These are phyloP conservation scores for Phytophthora syringae DNA, from an alignment of 352 stramenopile species.

Conservation along the genomic window DNA sequence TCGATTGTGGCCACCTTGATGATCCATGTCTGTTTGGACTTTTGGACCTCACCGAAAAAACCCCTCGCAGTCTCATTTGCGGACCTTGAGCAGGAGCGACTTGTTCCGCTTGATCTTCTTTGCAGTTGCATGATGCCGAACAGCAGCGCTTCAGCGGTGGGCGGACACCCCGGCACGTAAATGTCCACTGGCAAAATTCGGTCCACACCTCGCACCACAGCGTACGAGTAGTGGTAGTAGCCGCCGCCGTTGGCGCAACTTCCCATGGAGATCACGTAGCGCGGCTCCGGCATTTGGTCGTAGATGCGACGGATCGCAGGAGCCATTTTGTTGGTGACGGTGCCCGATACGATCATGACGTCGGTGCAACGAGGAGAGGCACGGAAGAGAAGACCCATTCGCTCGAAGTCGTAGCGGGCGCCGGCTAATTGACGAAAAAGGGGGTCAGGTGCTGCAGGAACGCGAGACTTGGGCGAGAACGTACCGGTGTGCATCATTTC, in stretches of 20 bases:
- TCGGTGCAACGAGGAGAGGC: constrained; percentile 95
- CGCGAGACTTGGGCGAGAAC: too few species aligned
- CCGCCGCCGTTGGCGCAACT: constrained; percentile 97
- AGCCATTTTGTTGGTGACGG: constrained; percentile 99
- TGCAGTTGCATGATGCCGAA: constrained; percentile 99
- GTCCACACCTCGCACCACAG: constrained; percentile 97
- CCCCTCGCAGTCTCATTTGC: too few species aligned
- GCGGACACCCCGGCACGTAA: constrained; percentile 99
- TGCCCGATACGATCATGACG: constrained; percentile 99
- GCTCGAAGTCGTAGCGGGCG: constrained; percentile 97
- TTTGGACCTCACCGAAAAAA: too few species aligned
- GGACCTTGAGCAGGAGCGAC: constrained; percentile 94
- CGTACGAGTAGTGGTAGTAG: constrained; percentile 97
- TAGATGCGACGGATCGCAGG: constrained; percentile 96
- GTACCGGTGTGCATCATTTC: constrained; percentile 98
- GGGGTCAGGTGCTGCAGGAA: too few species aligned
- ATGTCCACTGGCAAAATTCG: constrained; percentile 99
- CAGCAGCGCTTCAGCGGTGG: constrained; percentile 97
- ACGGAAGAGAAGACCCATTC: constrained; percentile 98
- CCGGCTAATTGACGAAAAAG: constrained; percentile 36
- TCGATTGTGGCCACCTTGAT: constrained; percentile 8
- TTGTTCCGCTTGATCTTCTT: constrained; percentile 99
- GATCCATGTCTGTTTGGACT: too few species aligned
- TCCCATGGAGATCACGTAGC: constrained; percentile 99
- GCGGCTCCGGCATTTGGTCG: constrained; percentile 99